A percentile compares a stretch with the other conserved stretches of the same genome.
These are phyloP conservation scores for Globisporangium irregulare DNA, from an alignment of 352 stramenopile genomes.

Conservation along the genomic window DNA sequence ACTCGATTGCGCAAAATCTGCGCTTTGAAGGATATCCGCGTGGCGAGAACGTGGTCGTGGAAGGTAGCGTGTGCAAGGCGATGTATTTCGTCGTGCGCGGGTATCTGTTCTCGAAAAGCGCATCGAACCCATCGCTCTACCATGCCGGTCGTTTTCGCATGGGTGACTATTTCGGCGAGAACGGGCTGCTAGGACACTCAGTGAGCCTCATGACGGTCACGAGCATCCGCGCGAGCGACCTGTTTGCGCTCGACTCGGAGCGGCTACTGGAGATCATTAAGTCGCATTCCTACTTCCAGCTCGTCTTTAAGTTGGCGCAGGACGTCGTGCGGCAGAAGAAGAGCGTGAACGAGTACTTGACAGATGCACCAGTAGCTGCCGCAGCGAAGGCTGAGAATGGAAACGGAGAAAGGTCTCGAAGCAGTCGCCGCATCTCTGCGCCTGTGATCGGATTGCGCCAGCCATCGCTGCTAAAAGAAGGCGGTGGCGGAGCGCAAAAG, in stretches of 20 bases:
- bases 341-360: slow-evolving; percentile 27
- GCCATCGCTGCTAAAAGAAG: not conserved
- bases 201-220: slow-evolving; percentile 53
- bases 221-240: slow-evolving; percentile 51
- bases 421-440: slow-evolving; percentile 2
- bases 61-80: slow-evolving; percentile 52
- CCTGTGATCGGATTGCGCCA: not conserved
- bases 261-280: slow-evolving; percentile 39
- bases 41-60: slow-evolving; percentile 51
- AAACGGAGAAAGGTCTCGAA: not conserved
- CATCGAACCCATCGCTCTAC: slow-evolving; percentile 47
- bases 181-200: slow-evolving; percentile 46
- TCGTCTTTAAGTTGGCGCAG: slow-evolving; percentile 39
- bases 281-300: slow-evolving; percentile 38
- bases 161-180: slow-evolving; percentile 60
- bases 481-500: not conserved
- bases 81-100: slow-evolving; percentile 73
- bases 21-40: slow-evolving; percentile 66
- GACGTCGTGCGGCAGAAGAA: slow-evolving; percentile 38
- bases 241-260: slow-evolving; percentile 55
- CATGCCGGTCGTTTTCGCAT: slow-evolving; percentile 39
- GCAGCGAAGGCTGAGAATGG: slow-evolving; percentile 17
- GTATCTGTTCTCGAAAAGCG: slow-evolving; percentile 47
- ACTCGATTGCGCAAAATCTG: slow-evolving; percentile 43
- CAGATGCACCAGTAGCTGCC: not conserved